phyloP scores from a whole-genome alignment of 208 protist species.

The Trypanosoma grayi region DNA sequence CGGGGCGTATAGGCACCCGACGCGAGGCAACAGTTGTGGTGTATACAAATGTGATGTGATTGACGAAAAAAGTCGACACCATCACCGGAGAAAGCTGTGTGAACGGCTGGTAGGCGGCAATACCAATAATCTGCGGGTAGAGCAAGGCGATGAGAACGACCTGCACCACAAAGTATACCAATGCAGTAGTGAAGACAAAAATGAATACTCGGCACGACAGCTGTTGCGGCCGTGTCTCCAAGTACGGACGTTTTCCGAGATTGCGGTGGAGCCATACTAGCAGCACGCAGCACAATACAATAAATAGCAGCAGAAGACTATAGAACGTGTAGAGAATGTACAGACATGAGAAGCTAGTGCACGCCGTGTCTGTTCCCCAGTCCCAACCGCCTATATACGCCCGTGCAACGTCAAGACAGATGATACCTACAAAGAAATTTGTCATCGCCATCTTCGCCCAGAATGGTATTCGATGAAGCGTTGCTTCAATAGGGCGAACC shows the following conservation, averaged over 20 bases:
- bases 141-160: conserved; percentile 38
- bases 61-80: conserved; percentile 61
- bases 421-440: conserved; percentile 12
- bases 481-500: conserved; percentile 6
- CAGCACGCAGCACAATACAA: conserved; percentile 43
- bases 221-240: conserved; percentile 74
- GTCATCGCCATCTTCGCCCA: conserved; percentile 28
- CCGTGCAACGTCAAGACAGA: conserved; percentile 38
- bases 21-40: conserved; percentile 50
- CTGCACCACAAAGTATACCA: conserved; percentile 59
- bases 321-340: conserved; percentile 28
- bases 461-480: conserved; percentile 24
- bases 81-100: conserved; percentile 64
- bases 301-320: conserved; percentile 42
- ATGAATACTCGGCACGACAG: conserved; percentile 79
- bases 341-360: conserved; percentile 30
- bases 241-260: conserved; percentile 57
- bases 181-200: conserved; percentile 65
- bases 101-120: conserved; percentile 69
- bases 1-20: conserved; percentile 60
- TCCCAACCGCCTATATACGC: conserved; percentile 31
- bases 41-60: conserved; percentile 78
- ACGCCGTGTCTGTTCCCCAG: conserved; percentile 31
- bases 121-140: conserved; percentile 49
- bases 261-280: conserved; percentile 59